These are phyloP conservation scores for Podospora pseudoanserina DNA, from an alignment of 495 filamentous ascomycete species.

Conservation along the genomic window DNA sequence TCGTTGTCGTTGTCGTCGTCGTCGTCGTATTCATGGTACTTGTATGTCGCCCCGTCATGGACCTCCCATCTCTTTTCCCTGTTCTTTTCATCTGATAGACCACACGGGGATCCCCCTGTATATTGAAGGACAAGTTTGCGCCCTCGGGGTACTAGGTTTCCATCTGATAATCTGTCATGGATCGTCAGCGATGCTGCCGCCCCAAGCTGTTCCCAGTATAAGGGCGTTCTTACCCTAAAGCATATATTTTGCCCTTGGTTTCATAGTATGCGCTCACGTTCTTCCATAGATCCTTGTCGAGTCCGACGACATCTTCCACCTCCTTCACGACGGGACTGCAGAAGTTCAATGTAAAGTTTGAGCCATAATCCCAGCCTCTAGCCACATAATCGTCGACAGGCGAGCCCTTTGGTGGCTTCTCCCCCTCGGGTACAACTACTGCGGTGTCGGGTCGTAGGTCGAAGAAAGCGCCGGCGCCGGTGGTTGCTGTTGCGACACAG, in stretches of 20 bases:
- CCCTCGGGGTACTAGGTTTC: conserved; percentile 70
- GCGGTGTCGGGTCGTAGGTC: conserved; percentile 76
- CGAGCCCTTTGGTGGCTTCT: conserved; percentile 54
- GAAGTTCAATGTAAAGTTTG: conserved; percentile 94
- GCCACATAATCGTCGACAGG: conserved; percentile 72
- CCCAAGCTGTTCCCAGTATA: neutral
- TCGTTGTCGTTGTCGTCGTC: conserved; percentile 23
- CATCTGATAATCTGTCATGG: conserved; percentile 58
- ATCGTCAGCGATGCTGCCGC: conserved; percentile 13
- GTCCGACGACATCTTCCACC: conserved; percentile 64
- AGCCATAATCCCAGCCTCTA: conserved; percentile 75
- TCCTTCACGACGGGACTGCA: conserved; percentile 81
- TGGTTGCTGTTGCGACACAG: conserved; percentile 75
- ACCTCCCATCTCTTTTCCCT: conserved; percentile 28
- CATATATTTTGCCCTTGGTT: conserved; percentile 67
- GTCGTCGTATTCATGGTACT: conserved; percentile 39
- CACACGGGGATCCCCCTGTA: conserved; percentile 81
- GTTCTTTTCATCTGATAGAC: conserved; percentile 22
- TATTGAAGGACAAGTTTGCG: conserved; percentile 92
- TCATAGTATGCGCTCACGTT: conserved; percentile 93
- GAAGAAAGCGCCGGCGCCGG: conserved; percentile 80
- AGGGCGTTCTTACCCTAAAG: conserved; percentile 66
- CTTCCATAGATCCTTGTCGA: conserved; percentile 61
- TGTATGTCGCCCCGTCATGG: conserved; percentile 37
- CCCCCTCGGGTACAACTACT: conserved; percentile 49